A percentile compares a stretch with the other conserved stretches of the same genome.
Evolutionary conservation across 106 monocot species (phyloP).

Genomic region (Phalaenopsis equestris): DNA sequence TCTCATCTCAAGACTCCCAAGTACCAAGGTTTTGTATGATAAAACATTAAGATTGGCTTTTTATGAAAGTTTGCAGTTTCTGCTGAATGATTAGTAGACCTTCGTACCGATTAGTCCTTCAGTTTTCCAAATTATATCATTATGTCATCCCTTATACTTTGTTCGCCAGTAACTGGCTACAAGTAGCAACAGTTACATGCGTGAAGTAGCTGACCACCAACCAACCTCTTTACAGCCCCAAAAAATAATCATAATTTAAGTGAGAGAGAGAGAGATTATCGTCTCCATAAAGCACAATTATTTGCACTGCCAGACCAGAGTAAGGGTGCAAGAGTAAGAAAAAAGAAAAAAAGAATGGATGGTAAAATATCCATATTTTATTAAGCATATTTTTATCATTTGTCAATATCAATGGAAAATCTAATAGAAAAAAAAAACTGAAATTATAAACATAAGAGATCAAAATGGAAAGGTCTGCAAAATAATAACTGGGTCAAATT

Average conservation of each 20-base stretch:
- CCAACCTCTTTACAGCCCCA: background rate
- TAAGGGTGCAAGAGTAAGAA: no score
- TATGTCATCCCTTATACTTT: background rate
- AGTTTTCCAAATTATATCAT: background rate
- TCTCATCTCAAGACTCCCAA: background rate
- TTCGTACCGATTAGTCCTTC: background rate
- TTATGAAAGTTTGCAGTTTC: background rate
- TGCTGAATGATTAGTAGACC: background rate
- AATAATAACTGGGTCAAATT: background rate
- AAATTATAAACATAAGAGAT: background rate
- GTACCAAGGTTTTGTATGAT: background rate
- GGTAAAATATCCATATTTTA: background rate
- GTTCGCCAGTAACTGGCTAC: background rate
- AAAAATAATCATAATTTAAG: background rate
- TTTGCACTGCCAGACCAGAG: background rate
- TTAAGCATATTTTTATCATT: background rate
- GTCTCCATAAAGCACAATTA: background rate
- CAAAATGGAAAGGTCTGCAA: background rate
- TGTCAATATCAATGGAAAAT: background rate
- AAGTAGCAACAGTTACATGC: background rate
- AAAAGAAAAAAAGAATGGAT: background rate
- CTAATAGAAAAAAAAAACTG: background rate
- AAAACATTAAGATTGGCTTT: background rate
- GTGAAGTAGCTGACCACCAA: background rate
- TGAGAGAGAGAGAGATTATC: background rate